Conservation (phyloP, 148 eudicot genomes). For the Rhododendron molle region DNA sequence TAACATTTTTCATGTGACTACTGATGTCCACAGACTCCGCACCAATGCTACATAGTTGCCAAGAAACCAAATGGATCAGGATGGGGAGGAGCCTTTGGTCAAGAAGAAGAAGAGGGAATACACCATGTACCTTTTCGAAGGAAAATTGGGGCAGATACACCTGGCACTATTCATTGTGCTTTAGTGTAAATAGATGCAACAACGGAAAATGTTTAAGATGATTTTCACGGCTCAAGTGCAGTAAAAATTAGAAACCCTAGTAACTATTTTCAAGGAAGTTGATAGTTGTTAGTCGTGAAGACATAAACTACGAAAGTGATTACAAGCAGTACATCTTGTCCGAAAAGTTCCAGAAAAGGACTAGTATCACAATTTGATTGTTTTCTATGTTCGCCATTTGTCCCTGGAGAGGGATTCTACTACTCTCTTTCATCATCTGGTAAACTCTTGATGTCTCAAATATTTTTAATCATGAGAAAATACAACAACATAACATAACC, state of each 20-base stretch:
- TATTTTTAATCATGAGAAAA: background rate
- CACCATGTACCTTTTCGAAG: background rate
- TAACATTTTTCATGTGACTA: background rate
- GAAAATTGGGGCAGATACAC: background rate
- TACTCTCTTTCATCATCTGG: background rate
- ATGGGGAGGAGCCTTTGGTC: background rate
- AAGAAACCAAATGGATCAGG: background rate
- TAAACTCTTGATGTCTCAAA: background rate
- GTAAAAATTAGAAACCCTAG: background rate
- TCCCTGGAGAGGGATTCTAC: background rate
- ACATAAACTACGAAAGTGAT: background rate
- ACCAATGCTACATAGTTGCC: background rate
- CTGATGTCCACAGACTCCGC: background rate
- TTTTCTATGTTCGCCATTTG: background rate
- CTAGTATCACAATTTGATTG: background rate
- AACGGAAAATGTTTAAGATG: background rate
- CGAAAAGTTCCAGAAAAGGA: background rate
- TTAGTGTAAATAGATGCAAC: background rate
- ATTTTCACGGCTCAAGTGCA: background rate
- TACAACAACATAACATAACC: too few species aligned
- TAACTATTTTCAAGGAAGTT: background rate
- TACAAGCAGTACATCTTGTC: background rate
- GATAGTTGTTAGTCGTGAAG: background rate
- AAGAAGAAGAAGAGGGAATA: background rate
- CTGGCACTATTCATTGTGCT: background rate